These are phyloP conservation scores for Pleurotus tuoliensis DNA, from an alignment of 768 basidiomycete species.

Conservation along the genomic window DNA sequence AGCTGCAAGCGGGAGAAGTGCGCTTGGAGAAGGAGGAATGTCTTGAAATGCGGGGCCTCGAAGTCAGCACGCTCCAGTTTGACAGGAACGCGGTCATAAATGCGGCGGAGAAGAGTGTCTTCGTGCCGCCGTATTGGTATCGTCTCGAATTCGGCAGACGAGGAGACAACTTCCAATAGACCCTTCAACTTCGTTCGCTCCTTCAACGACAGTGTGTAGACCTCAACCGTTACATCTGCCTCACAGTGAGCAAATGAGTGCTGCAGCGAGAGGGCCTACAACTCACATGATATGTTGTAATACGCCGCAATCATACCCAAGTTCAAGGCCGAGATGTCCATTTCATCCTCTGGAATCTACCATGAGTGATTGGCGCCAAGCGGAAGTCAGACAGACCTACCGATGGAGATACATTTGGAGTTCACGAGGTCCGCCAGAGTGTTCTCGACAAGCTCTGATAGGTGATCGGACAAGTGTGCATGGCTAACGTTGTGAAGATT, in stretches of 20 bases:
- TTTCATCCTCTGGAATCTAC: conserved; percentile 70
- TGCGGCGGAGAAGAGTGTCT: conserved; percentile 75
- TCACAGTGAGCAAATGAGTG: conserved; percentile 11
- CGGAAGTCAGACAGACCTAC: conserved; percentile 29
- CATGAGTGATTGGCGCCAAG: not conserved
- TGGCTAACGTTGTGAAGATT: conserved; percentile 94
- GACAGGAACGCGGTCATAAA: conserved; percentile 96
- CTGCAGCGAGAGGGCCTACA: not conserved
- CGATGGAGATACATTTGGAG: conserved; percentile 93
- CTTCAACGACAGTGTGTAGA: conserved; percentile 92
- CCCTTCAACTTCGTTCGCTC: conserved; percentile 97
- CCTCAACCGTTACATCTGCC: conserved; percentile 91
- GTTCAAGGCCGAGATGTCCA: conserved; percentile 89
- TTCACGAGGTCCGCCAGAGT: conserved; percentile 88
- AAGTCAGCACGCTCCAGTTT: conserved; percentile 83
- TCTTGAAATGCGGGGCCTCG: conserved; percentile 96
- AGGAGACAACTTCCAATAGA: conserved; percentile 92
- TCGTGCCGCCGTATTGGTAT: conserved; percentile 96
- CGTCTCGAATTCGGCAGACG: conserved; percentile 92
- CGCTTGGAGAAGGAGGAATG: conserved; percentile 92
- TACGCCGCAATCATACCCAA: conserved; percentile 98
- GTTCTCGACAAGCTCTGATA: conserved; percentile 93
- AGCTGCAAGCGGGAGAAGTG: conserved; percentile 93
- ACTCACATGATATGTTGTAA: conserved; percentile 88
- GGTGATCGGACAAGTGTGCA: conserved; percentile 91